Conservation (phyloP, 441 rosid species). For the Aleurites moluccanus region DNA sequence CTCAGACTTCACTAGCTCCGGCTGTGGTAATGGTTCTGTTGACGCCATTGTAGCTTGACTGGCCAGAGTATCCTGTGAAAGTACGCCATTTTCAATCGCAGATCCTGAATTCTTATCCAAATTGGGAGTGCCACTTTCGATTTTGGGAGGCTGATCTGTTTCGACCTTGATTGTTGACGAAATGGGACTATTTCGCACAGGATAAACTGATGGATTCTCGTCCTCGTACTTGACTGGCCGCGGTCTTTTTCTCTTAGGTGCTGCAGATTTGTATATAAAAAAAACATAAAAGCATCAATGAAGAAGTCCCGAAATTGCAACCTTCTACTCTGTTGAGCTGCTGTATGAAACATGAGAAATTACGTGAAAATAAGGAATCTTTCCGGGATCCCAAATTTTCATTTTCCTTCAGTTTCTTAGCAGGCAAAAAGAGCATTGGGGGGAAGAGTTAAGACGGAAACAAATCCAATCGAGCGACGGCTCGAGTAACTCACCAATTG, state of each 20-base stretch:
- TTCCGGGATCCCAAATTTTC: constrained; percentile 10
- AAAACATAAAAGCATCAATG: not conserved
- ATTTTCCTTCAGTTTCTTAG: constrained; percentile 4
- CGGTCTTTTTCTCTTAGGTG: constrained; percentile 93
- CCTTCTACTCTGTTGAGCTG: constrained; percentile 8
- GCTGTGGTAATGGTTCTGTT: constrained; percentile 18
- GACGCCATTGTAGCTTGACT: constrained; percentile 25
- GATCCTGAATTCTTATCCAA: constrained; percentile 47
- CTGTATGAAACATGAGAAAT: not conserved
- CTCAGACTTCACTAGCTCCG: constrained; percentile 43
- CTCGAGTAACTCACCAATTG: constrained; percentile 50
- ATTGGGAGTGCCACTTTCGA: constrained; percentile 44
- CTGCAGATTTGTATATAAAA: constrained; percentile 40
- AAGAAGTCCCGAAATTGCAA: not conserved
- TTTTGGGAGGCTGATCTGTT: constrained; percentile 49
- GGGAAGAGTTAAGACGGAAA: not conserved
- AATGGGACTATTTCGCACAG: constrained; percentile 46
- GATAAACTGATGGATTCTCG: constrained; percentile 50
- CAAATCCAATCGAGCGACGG: not conserved
- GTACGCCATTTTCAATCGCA: constrained; percentile 44
- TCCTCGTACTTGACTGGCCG: constrained; percentile 79
- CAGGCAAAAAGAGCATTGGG: constrained; percentile 7
- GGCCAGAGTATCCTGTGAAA: constrained; percentile 32
- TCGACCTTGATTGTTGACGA: constrained; percentile 54
- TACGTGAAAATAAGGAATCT: constrained; percentile 8